A percentile compares a stretch with the other conserved stretches of the same genome.
Conservation (phyloP, 1,284 basidiomycete species). For the Fomitopsis betulina region DNA sequence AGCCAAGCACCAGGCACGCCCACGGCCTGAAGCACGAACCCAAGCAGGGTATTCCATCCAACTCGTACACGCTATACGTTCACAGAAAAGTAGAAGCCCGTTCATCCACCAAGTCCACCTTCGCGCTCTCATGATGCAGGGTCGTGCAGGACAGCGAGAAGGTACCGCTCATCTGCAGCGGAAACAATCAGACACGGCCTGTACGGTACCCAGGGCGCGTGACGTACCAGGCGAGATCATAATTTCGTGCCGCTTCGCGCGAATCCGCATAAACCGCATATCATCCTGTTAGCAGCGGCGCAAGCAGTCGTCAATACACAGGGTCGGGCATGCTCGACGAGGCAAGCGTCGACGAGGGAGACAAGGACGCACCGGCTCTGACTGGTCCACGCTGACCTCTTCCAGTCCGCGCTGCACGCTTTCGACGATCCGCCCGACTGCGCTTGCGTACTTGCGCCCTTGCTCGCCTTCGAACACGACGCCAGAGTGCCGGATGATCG, state of each 20-base stretch:
- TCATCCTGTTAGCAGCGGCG: conserved; percentile 58
- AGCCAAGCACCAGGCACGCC: neutral
- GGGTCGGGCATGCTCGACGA: neutral
- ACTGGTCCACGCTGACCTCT: conserved; percentile 57
- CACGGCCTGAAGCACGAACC: neutral
- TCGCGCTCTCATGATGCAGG: conserved; percentile 38
- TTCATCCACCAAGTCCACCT: too few relatives aligned
- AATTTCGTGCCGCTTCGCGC: conserved; percentile 87
- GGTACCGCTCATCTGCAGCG: conserved; percentile 69
- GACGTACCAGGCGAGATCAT: conserved; percentile 88
- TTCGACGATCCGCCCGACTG: conserved; percentile 76
- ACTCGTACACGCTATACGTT: neutral
- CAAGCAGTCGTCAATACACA: neutral
- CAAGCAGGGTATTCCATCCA: neutral
- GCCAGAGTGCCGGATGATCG: conserved; percentile 80
- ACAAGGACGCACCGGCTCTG: conserved; percentile 51
- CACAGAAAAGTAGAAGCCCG: too few relatives aligned
- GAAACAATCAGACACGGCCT: neutral
- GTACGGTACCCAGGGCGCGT: neutral
- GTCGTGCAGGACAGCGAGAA: conserved; percentile 84
- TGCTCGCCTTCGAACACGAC: conserved; percentile 86
- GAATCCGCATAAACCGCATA: conserved; percentile 83
- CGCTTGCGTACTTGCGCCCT: conserved; percentile 74
- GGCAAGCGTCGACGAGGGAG: neutral
- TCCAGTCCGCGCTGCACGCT: conserved; percentile 70